phyloP scores from a whole-genome alignment of 768 basidiomycete species.

The Tephrocybe sp. region DNA sequence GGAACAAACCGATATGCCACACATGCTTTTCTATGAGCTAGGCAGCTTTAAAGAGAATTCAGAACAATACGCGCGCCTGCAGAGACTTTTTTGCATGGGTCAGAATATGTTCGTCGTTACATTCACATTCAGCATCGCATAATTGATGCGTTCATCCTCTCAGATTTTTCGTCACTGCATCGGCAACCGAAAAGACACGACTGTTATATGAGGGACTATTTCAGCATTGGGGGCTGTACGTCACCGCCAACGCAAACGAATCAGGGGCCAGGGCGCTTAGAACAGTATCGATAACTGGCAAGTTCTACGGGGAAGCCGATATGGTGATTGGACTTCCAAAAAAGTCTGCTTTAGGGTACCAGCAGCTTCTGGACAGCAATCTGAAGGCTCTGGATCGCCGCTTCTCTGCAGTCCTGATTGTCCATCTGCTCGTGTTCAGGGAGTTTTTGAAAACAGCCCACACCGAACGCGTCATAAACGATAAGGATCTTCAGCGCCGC shows the following conservation, averaged over 20 bases:
- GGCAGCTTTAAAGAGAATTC: background rate
- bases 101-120: background rate
- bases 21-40: background rate
- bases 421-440: background rate
- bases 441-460: background rate
- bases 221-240: background rate
- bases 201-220: background rate
- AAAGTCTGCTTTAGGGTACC: background rate
- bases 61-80: background rate
- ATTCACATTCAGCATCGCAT: background rate
- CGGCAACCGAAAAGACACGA: constrained; percentile 1
- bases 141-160: background rate
- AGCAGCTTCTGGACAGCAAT: background rate
- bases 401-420: background rate
- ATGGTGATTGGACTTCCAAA: background rate
- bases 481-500: background rate
- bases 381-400: background rate
- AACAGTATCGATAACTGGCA: background rate
- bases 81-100: background rate
- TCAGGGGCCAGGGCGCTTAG: background rate
- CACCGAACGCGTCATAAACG: background rate
- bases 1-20: background rate
- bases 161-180: constrained; percentile 4
- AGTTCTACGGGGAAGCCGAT: background rate
- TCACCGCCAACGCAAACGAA: background rate